Base-by-base conservation (phyloP, 441 rosid species). In the Breynia disticha region DNA sequence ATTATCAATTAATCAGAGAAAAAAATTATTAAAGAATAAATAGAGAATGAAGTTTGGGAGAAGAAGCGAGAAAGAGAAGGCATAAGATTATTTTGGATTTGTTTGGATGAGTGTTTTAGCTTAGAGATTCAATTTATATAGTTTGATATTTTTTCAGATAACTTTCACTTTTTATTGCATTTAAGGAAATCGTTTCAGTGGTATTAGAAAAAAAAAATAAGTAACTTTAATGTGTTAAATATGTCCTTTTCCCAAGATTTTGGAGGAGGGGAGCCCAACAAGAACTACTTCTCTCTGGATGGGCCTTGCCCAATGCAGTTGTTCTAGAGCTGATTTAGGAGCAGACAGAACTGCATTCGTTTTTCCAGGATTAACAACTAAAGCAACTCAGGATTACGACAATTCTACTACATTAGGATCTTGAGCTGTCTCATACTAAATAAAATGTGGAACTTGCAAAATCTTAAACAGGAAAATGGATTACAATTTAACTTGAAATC, bases 241-340 rank as follows among this genome's bases (percentile, higher is more conserved):
- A n/a, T n/a, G n/a, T n/a, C n/a, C n/a, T n/a, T n/a, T n/a, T n/a
- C n/a, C n/a, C n/a, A n/a, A 81, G 91, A 74, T 83, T 8, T 42
- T 78, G 44, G 0, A 19, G 17, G 89, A 91, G 43, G 90, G 43
- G 90, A 79, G 54, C 95, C 94, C 1, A 80, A 83, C 67, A 85
- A 76, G 75, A 82, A 85, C 63, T 86, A 82, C 65, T 79, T 79
- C 57, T 68, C 59, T 14, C 20, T 74, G 53, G 12, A 19, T 74
- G 76, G 78, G 55, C 32, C 1, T n/a, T 79, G 44, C 84, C 84
- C 0, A 76, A 71, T 14, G 71, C 17, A 76, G 91, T 91, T 11
- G 12, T 61, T 32, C 76, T 84, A 85, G 94, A 87, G 76, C 60
- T 91, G 35, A 18, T 76, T 38, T 55, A 21, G 73, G 98, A 62